Evolutionary conservation across 805 yeast species (phyloP), one percentile per base, ranked within the genome.

Genomic region (Metschnikowia continentalis): DNA sequence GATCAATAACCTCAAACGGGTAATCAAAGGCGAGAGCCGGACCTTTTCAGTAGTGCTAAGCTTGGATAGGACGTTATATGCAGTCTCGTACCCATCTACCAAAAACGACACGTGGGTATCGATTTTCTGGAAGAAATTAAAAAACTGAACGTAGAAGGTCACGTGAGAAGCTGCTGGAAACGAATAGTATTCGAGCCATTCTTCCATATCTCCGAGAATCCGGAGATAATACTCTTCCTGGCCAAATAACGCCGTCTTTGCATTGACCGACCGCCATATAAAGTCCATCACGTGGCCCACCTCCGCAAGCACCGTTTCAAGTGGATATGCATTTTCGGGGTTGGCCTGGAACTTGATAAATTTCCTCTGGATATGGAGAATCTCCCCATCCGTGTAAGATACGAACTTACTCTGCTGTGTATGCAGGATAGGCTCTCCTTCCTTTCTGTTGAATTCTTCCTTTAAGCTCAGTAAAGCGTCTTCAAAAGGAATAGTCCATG

Each of bases 201-300:
- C 91, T 44, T 82, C 75, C 30, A 85, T 60, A 54, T 86, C 90
- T 46, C 86, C 89, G 45, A 88, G 79, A 2, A 87, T 74, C 38
- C 76, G 75, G 22, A 88, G 69, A 15, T 86, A 65, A 57, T 84
- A 86, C 47, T 82, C 81, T 0, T 78, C 71, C 62, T 85, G 91
- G 0, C 88, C 88, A 60, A 79, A 80, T 7, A 68, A 56, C n/a
- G 46, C 50, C 15, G 54, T 57, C 32, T 62, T 48, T 30, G 55
- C 54, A 32, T 58, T 52, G 2, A 85, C 71, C 0, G 90, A 82
- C 49, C 76, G 77, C 88, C 89, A 84, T 5, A 87, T 66, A 38
- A 88, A 70, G 43, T 77, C 80, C 3, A 84, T 58, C 1, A 86
- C 63, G 6, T 69, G 65, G 36, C 72, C 70, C 23, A 84, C 59